Conservation (phyloP, 208 protist genomes). For the Trypanosoma boissoni region DNA sequence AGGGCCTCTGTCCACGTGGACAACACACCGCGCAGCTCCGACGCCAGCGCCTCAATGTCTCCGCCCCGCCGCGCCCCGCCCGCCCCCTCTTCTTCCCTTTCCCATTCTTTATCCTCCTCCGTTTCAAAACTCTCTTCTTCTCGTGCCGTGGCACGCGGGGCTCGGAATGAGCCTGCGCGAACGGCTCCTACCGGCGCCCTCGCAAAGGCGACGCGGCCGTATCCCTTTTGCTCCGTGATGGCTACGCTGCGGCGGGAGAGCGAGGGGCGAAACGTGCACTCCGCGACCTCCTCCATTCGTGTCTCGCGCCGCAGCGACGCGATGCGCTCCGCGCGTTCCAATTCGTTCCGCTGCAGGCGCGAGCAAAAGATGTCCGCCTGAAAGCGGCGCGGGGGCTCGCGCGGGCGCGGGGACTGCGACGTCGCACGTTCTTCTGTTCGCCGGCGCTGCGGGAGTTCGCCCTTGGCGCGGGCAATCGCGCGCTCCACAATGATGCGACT, state of each 20-base stretch:
- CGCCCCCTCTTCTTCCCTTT: constrained; percentile 1
- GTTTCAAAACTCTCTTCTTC: not conserved
- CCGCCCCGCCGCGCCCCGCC: not conserved
- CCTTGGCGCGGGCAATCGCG: constrained; percentile 25
- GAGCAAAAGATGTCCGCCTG: constrained; percentile 24
- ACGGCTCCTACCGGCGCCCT: no score
- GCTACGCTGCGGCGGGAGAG: constrained; percentile 20
- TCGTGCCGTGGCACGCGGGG: not conserved
- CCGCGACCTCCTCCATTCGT: constrained; percentile 8
- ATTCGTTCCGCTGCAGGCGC: constrained; percentile 24
- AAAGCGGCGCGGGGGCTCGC: not conserved
- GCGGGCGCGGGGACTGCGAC: no score
- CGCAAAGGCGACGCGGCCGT: constrained; percentile 13
- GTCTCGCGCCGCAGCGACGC: constrained; percentile 5
- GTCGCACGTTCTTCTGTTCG: not conserved
- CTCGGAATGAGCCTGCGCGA: no score
- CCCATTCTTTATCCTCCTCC: not conserved
- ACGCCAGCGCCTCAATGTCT: constrained; percentile 12
- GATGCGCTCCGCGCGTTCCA: constrained; percentile 8
- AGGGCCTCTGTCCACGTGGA: constrained; percentile 11
- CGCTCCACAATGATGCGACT: constrained; percentile 25
- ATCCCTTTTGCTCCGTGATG: constrained; percentile 19
- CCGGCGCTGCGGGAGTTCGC: constrained; percentile 15
- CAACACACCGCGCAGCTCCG: constrained; percentile 12
- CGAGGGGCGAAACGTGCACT: constrained; percentile 43